Evolutionary conservation across 306 rosid species (phyloP).

Genomic region (Citrullus colocynthis): DNA sequence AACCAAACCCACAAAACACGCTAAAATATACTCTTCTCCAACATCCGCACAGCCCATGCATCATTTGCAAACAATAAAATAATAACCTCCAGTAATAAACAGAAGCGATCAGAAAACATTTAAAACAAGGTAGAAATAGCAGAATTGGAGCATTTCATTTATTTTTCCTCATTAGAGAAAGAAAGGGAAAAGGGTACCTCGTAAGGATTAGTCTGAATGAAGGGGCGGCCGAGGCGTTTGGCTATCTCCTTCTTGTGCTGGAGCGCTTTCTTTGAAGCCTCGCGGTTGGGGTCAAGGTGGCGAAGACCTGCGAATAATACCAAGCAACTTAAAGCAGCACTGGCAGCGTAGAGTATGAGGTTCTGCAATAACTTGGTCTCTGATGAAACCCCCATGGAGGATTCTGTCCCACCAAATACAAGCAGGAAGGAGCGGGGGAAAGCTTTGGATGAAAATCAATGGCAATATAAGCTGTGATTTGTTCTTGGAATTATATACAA

Average conservation of each 20-base stretch:
- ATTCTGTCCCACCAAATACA: not conserved
- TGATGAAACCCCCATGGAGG: slow-evolving; percentile 26
- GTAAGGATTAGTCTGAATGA: slow-evolving; percentile 69
- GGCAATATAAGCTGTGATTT: not conserved
- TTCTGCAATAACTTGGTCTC: slow-evolving; percentile 67
- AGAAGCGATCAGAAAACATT: not conserved
- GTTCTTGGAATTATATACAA: not conserved
- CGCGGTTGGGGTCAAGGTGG: slow-evolving; percentile 83
- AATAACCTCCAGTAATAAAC: not conserved
- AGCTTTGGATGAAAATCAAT: not conserved
- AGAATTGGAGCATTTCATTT: not conserved
- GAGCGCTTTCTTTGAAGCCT: slow-evolving; percentile 68
- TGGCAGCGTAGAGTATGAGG: slow-evolving; percentile 72
- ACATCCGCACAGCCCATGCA: not conserved
- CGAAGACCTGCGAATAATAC: slow-evolving; percentile 69
- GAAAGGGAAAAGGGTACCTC: slow-evolving; percentile 33
- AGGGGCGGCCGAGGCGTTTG: slow-evolving; percentile 90
- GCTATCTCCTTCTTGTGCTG: slow-evolving; percentile 90
- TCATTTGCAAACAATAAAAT: not conserved
- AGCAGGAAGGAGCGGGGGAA: not conserved
- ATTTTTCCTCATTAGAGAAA: not conserved
- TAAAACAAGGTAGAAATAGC: not conserved
- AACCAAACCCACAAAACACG: not conserved
- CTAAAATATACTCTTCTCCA: not conserved
- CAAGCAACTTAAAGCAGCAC: slow-evolving; percentile 87